Base-by-base conservation (phyloP, 2,329 filamentous ascomycete species). In the Hypoxylon sp. region DNA sequence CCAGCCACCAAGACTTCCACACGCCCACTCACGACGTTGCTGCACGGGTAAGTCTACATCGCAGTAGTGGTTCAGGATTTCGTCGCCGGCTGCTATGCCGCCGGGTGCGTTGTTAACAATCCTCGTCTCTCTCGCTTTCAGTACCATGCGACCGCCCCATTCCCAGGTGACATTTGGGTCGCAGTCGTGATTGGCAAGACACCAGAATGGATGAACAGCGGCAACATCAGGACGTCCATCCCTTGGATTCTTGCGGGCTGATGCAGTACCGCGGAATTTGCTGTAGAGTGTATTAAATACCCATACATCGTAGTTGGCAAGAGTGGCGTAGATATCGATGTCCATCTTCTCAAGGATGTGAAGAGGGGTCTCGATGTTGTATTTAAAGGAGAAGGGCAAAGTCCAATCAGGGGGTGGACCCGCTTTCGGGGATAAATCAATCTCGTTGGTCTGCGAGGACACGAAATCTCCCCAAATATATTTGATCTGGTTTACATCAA, bases 141-240 rank as follows among this genome's bases (percentile, higher is more conserved):
- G 82, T 25, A 83, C 81, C 80, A 94, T 92, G 42, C 80, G 81
- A 1, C 89, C 89, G 19, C 88, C 86, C 90, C 92, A 97, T 65
- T 96, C 90, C 94, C 94, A 99, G 3, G 83, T 83, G 27, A 97
- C 91, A 69, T 96, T 97, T 6, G 94, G 94, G 67, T 96, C 86
- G 72, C 94, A 99, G 69, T 91, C 91, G 69, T 99, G 94, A 66
- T 99, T 99, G 19, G 93, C 92, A 20, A 97, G 78, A 72, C 92
- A 97, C 91, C 94, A 99, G 62, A 96, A 84, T 2, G 93, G 91
- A 73, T 97, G 92, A 19, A 97, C 92, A 19, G 93, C 93, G 19
- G 90, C 91, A 3, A 96, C 88, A 64, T 97, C 94, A 0, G 94
- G 93, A 7, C 90, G 84, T 2, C 91, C 90, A 57, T 93, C 89